Evolutionary conservation across 2,329 filamentous ascomycete genomes (phyloP).

Genomic region (Alternaria arborescens): DNA sequence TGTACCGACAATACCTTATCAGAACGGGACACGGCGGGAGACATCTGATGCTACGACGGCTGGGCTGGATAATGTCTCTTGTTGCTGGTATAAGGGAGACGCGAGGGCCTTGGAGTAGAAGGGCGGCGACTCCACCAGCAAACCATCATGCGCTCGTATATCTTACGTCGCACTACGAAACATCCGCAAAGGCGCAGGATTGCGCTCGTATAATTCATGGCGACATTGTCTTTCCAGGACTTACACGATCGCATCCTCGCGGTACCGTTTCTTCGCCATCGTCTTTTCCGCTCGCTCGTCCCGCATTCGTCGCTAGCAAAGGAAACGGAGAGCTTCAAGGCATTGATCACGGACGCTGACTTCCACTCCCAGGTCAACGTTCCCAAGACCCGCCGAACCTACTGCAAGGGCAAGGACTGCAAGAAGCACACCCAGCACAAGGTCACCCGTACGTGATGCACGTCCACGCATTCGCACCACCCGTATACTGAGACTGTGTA

Average conservation of each 20-base stretch:
- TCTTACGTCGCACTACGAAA: neutral
- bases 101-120: neutral
- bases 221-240: neutral
- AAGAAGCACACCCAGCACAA: constrained; percentile 58
- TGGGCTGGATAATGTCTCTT: neutral
- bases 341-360: constrained; percentile 28
- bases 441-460: constrained; percentile 47
- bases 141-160: neutral
- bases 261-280: neutral
- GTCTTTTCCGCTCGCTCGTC: constrained; percentile 13
- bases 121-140: neutral
- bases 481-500: constrained; percentile 41
- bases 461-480: neutral
- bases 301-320: constrained; percentile 8
- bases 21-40: neutral
- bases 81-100: neutral
- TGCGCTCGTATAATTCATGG: neutral
- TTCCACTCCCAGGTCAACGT: constrained; percentile 80
- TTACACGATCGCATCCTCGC: neutral
- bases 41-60: neutral
- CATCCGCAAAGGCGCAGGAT: neutral
- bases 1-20: neutral
- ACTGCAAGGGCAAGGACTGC: constrained; percentile 97
- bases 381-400: constrained; percentile 96
- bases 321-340: neutral